These are phyloP conservation scores for Papiliotrema laurentii DNA, from an alignment of 1,284 basidiomycete species.

Conservation along the genomic window DNA sequence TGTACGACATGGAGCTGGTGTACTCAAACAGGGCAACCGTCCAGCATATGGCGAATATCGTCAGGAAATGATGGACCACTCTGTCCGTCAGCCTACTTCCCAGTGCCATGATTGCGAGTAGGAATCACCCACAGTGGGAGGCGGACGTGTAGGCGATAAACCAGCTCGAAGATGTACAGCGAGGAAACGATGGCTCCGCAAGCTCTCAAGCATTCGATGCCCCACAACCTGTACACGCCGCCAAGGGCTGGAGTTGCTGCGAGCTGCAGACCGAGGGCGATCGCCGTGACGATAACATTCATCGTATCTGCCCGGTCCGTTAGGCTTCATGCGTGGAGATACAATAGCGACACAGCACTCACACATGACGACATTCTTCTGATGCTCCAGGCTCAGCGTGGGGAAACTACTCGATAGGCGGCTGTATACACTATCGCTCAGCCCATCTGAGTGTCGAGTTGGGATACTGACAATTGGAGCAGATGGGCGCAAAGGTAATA, in stretches of 20 bases:
- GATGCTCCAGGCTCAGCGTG: background rate
- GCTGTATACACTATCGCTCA: background rate
- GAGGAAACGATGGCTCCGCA: background rate
- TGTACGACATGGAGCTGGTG: background rate
- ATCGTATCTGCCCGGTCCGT: background rate
- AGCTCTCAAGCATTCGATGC: background rate
- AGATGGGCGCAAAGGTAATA: background rate
- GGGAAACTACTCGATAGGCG: background rate
- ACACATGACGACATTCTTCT: conserved; percentile 7
- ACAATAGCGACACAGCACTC: too few relatives aligned
- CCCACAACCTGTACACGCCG: background rate
- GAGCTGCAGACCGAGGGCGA: background rate
- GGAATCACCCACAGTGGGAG: background rate
- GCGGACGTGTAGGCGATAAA: background rate
- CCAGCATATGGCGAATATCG: background rate
- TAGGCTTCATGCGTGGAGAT: background rate
- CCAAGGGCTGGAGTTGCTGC: background rate
- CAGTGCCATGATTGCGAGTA: background rate
- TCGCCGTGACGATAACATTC: background rate
- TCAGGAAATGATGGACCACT: background rate
- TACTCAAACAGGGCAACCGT: conserved; percentile 2
- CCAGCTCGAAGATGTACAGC: background rate
- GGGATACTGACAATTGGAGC: background rate
- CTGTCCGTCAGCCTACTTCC: background rate
- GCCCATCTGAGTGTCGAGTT: background rate